Evolutionary conservation across 768 basidiomycete genomes (phyloP).

Genomic region (Mrakia blollopis): DNA sequence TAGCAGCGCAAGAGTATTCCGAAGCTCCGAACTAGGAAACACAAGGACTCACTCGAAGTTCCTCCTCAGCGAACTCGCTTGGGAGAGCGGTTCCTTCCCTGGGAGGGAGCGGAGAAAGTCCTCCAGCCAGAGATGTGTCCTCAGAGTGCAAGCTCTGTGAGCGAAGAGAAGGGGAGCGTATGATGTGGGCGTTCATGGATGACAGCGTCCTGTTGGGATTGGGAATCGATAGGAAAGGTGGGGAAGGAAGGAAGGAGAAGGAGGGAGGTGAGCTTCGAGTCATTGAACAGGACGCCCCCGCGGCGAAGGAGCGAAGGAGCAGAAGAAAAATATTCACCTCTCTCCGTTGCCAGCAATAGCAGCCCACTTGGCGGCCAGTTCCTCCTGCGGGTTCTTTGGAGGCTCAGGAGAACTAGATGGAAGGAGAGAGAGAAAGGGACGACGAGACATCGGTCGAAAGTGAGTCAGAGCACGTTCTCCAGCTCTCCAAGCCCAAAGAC

Average conservation of each 20-base stretch:
- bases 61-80: not conserved
- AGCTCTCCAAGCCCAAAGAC: not conserved
- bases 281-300: not conserved
- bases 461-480: not conserved
- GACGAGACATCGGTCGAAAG: not conserved
- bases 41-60: not conserved
- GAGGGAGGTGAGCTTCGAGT: not conserved
- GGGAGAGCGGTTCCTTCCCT: not conserved
- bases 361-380: conserved; percentile 12
- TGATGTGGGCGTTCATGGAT: conserved; percentile 4
- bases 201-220: not conserved
- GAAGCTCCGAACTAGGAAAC: not conserved
- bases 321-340: not conserved
- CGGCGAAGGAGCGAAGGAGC: not conserved
- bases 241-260: not conserved
- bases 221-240: not conserved
- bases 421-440: not conserved
- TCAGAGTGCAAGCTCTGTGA: conserved; percentile 8
- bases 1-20: not conserved
- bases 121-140: not conserved
- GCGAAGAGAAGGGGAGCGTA: not conserved
- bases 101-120: not conserved
- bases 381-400: conserved; percentile 2
- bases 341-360: conserved; percentile 4
- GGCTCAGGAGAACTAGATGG: conserved; percentile 4